phyloP scores from a whole-genome alignment of 768 basidiomycete species.

The Asterophora lycoperdoides region DNA sequence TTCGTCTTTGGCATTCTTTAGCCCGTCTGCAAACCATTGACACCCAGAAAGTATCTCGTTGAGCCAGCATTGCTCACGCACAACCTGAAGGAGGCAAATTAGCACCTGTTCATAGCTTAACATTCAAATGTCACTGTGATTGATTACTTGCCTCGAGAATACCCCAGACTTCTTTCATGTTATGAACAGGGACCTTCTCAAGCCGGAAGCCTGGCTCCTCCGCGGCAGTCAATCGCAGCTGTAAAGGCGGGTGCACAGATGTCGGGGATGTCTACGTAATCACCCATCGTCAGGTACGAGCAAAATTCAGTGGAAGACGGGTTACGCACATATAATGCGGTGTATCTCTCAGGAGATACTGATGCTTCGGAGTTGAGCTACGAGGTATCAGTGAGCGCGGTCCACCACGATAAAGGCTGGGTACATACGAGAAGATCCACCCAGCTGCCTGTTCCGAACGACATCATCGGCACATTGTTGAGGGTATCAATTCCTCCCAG shows the following conservation, averaged over 20 bases:
- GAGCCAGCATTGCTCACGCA: conserved; percentile 81
- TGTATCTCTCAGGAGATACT: conserved; percentile 60
- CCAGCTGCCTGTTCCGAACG: conserved; percentile 56
- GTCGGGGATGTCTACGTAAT: conserved; percentile 55
- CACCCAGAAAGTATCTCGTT: conserved; percentile 64
- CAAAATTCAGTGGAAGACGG: neutral
- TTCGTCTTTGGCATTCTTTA: conserved; percentile 25
- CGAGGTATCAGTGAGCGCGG: conserved; percentile 1
- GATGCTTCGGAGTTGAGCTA: conserved; percentile 52
- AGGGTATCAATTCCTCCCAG: conserved; percentile 45
- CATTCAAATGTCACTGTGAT: neutral
- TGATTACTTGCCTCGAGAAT: conserved; percentile 55
- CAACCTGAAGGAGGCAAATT: conserved; percentile 43
- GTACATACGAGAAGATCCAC: conserved; percentile 55
- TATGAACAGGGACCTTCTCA: conserved; percentile 66
- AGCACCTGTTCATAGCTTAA: neutral
- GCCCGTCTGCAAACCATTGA: conserved; percentile 58
- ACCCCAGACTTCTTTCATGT: conserved; percentile 69
- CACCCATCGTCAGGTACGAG: neutral
- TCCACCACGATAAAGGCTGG: neutral
- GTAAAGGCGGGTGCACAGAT: conserved; percentile 63
- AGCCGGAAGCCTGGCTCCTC: conserved; percentile 75
- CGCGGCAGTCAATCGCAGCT: conserved; percentile 60
- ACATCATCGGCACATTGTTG: conserved; percentile 37
- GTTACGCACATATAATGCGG: conserved; percentile 56